phyloP scores from a whole-genome alignment of 352 stramenopile species.

The Pythium rishiriense region DNA sequence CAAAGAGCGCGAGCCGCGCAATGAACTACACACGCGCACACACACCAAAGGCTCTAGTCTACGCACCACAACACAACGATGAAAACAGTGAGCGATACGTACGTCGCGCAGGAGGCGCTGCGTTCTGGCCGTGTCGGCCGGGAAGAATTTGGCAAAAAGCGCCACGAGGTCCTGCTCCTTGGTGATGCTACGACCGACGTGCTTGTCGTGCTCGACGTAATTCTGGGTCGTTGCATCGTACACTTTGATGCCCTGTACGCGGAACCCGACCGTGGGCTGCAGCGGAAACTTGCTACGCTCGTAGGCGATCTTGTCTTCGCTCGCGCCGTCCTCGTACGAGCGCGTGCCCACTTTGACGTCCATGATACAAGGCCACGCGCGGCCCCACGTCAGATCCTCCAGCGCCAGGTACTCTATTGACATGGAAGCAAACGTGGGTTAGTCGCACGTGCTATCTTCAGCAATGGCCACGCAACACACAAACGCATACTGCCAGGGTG shows the following conservation, averaged over 20 bases:
- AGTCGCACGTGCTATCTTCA: too few relatives aligned
- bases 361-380: constrained; percentile 91
- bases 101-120: constrained; percentile 48
- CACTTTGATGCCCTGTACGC: constrained; percentile 93
- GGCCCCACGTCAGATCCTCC: constrained; percentile 86
- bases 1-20: constrained; percentile 55
- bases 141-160: constrained; percentile 86
- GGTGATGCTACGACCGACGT: constrained; percentile 73
- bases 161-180: constrained; percentile 54
- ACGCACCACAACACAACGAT: neutral
- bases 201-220: constrained; percentile 88
- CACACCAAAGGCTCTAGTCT: too few relatives aligned
- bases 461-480: too few relatives aligned
- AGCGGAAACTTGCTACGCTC: constrained; percentile 93
- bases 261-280: constrained; percentile 91
- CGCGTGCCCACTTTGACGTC: constrained; percentile 96
- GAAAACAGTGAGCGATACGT: constrained; percentile 20
- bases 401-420: constrained; percentile 90
- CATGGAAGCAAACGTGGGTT: too few relatives aligned
- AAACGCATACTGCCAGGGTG: constrained; percentile 44
- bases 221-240: constrained; percentile 51
- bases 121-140: constrained; percentile 26
- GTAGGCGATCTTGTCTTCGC: constrained; percentile 86
- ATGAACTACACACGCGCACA: constrained; percentile 57
- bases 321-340: constrained; percentile 92